Conservation (phyloP, 1,139 yeast genomes). For the Casaregolazyma suthepensis region DNA sequence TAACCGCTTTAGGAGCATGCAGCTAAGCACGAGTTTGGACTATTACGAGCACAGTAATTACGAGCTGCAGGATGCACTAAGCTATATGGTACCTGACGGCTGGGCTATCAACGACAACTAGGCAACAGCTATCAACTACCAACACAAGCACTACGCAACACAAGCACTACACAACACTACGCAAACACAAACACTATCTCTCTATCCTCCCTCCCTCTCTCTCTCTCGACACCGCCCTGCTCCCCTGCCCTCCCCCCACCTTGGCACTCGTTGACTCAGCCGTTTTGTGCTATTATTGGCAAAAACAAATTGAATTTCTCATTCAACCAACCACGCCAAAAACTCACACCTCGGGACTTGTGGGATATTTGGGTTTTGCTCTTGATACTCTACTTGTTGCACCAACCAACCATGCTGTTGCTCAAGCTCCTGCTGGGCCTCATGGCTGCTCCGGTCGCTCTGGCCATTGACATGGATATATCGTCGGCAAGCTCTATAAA, state of each 20-base stretch:
- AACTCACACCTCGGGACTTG: not conserved
- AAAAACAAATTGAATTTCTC: not conserved
- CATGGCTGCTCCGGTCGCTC: not conserved
- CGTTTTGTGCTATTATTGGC: not conserved
- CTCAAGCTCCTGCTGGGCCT: not conserved
- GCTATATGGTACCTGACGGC: too few relatives aligned
- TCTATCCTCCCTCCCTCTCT: too few relatives aligned
- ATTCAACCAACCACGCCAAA: not conserved
- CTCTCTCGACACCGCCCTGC: too few relatives aligned
- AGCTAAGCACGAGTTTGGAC: too few relatives aligned
- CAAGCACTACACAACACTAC: too few relatives aligned
- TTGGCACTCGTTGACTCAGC: not conserved
- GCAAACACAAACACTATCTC: too few relatives aligned
- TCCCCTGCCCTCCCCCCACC: not conserved
- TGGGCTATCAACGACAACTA: too few relatives aligned
- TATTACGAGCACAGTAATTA: too few relatives aligned
- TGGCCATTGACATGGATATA: conserved; percentile 17
- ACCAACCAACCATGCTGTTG: not conserved
- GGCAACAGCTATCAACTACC: too few relatives aligned
- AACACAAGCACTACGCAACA: too few relatives aligned
- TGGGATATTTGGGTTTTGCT: not conserved
- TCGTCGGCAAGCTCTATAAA: conserved; percentile 32
- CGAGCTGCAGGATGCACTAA: too few relatives aligned
- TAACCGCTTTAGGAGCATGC: too few relatives aligned
- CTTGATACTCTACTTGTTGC: not conserved